phyloP scores from a whole-genome alignment of 2,329 filamentous ascomycete species.

The Pezicula rhizophila region DNA sequence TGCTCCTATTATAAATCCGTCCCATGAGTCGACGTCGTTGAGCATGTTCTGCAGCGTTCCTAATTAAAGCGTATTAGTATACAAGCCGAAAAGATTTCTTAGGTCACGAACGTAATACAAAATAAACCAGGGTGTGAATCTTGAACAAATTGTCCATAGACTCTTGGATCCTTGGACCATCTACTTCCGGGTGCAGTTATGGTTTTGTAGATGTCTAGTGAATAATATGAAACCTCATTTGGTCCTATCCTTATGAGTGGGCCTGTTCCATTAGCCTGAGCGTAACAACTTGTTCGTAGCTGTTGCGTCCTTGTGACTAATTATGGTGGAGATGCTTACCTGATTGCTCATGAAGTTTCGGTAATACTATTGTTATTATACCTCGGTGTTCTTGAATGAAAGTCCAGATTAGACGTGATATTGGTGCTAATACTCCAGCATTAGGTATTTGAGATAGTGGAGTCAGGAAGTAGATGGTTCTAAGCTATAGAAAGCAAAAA shows the following conservation, averaged over 20 bases:
- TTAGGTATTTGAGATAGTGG: constrained; percentile 5
- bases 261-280: neutral
- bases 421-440: constrained; percentile 4
- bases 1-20: constrained; percentile 23
- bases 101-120: constrained; percentile 4
- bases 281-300: neutral
- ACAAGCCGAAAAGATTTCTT: too few species aligned
- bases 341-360: constrained; percentile 2
- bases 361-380: constrained; percentile 5
- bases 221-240: constrained; percentile 7
- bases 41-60: constrained; percentile 15
- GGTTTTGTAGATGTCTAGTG: constrained; percentile 7
- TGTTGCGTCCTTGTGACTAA: neutral
- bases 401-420: constrained; percentile 6
- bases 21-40: constrained; percentile 25
- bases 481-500: too few species aligned
- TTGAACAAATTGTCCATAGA: constrained; percentile 7
- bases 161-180: constrained; percentile 6
- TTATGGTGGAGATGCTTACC: neutral
- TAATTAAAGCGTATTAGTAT: neutral
- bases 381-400: constrained; percentile 3
- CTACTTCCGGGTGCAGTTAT: neutral
- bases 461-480: neutral
- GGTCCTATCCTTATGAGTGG: constrained; percentile 7
- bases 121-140: constrained; percentile 6